Conservation (phyloP, 148 eudicot genomes). For the Oxyria digyna region DNA sequence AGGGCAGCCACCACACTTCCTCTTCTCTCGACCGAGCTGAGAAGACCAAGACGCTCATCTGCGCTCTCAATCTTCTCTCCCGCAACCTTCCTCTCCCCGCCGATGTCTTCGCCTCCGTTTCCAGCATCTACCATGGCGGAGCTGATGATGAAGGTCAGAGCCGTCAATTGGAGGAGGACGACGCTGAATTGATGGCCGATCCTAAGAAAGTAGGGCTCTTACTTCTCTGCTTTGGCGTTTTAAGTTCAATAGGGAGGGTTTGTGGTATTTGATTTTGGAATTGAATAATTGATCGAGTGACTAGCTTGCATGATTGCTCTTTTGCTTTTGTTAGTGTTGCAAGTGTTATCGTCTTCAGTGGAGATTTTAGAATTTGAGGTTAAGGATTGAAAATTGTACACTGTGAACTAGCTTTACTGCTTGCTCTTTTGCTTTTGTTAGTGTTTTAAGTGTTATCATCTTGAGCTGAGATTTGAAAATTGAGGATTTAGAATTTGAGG, state of each 20-base stretch:
- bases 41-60: conserved; percentile 69
- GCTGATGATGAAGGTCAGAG: conserved; percentile 2
- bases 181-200: not conserved
- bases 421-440: too few relatives aligned
- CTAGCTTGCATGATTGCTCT: not conserved
- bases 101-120: conserved; percentile 54
- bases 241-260: not conserved
- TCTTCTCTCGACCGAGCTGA: conserved; percentile 23
- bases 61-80: conserved; percentile 84
- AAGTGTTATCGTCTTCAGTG: not conserved
- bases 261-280: not conserved
- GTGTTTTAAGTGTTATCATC: too few relatives aligned
- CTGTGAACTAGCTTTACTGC: too few relatives aligned
- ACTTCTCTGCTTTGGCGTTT: not conserved
- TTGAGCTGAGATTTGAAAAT: too few relatives aligned
- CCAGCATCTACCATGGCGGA: conserved; percentile 34
- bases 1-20: not conserved
- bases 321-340: not conserved
- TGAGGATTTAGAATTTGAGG: not conserved
- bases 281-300: not conserved
- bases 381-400: too few relatives aligned
- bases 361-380: not conserved
- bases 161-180: conserved; percentile 4
- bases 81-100: conserved; percentile 88
- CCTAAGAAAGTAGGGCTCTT: conserved; percentile 19